These are phyloP conservation scores for Alternaria solani DNA, from an alignment of 2,329 filamentous ascomycete species.

Conservation along the genomic window DNA sequence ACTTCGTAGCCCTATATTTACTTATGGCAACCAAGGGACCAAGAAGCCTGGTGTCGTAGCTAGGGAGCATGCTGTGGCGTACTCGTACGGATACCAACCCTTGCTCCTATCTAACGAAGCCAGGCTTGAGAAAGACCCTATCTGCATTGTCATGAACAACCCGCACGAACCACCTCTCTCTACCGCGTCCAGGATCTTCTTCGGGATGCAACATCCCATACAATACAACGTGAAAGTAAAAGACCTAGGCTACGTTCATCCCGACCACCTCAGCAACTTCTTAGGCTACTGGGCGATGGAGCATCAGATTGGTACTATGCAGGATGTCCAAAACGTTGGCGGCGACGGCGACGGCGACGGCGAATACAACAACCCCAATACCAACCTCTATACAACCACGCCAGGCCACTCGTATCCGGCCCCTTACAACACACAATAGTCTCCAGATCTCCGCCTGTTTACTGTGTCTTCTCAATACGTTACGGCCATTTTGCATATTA, in stretches of 20 bases:
- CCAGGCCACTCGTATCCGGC: too few species aligned
- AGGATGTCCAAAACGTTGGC: too few species aligned
- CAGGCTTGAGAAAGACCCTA: background rate
- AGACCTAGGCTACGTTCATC: background rate
- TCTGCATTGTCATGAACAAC: background rate
- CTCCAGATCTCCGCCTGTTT: too few species aligned
- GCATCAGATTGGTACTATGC: too few species aligned
- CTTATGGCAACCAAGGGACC: background rate
- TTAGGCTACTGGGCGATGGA: background rate
- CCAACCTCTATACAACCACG: too few species aligned
- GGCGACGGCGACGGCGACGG: too few species aligned
- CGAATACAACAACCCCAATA: too few species aligned
- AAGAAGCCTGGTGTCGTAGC: background rate
- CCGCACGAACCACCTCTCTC: background rate
- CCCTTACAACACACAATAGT: too few species aligned
- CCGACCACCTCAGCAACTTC: background rate
- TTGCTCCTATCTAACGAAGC: background rate
- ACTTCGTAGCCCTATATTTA: background rate
- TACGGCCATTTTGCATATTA: too few species aligned
- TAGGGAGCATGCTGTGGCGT: conserved; percentile 7
- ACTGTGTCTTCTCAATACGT: too few species aligned
- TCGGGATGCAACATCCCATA: background rate
- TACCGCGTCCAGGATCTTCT: background rate
- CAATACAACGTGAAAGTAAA: background rate
- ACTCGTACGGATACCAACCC: background rate